Percentiles rank a stretch among this genome's conserved stretches.
phyloP scores from a whole-genome alignment of 1,139 yeast genomes.

The Kazachstania sp. region DNA sequence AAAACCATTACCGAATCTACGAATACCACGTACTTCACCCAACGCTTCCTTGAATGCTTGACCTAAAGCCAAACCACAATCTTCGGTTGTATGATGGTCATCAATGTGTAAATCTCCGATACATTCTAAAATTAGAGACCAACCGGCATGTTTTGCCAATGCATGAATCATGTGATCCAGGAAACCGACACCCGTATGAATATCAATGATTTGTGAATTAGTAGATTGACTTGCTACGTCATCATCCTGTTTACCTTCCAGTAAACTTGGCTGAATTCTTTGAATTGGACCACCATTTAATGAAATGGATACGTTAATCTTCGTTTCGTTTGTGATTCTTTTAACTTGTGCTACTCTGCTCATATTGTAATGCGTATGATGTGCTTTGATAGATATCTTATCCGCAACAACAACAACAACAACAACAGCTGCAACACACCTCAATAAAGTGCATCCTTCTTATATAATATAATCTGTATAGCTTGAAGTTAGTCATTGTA shows the following conservation, averaged over 20 bases:
- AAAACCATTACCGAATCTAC: conserved; percentile 87
- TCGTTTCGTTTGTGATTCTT: conserved; percentile 86
- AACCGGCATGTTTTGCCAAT: conserved; percentile 90
- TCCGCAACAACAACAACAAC: neutral
- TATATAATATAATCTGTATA: too few relatives aligned
- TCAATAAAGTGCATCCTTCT: too few relatives aligned
- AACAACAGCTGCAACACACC: too few relatives aligned
- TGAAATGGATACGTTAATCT: conserved; percentile 75
- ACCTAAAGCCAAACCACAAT: conserved; percentile 88
- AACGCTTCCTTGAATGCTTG: conserved; percentile 81
- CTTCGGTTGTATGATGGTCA: conserved; percentile 96
- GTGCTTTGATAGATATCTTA: neutral
- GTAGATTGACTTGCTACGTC: conserved; percentile 45
- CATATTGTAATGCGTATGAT: neutral
- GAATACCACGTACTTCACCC: conserved; percentile 84
- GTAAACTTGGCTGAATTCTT: conserved; percentile 23
- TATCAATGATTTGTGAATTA: conserved; percentile 59
- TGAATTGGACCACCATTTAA: conserved; percentile 75
- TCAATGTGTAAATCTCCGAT: conserved; percentile 92
- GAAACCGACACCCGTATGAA: conserved; percentile 91
- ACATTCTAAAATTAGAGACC: conserved; percentile 87
- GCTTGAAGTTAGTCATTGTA: too few relatives aligned
- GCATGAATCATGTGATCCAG: conserved; percentile 97
- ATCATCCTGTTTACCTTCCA: conserved; percentile 9
- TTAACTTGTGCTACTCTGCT: conserved; percentile 38